Evolutionary conservation across 2,329 filamentous ascomycete species (phyloP).

Genomic region (Ophiostoma tasmaniense): DNA sequence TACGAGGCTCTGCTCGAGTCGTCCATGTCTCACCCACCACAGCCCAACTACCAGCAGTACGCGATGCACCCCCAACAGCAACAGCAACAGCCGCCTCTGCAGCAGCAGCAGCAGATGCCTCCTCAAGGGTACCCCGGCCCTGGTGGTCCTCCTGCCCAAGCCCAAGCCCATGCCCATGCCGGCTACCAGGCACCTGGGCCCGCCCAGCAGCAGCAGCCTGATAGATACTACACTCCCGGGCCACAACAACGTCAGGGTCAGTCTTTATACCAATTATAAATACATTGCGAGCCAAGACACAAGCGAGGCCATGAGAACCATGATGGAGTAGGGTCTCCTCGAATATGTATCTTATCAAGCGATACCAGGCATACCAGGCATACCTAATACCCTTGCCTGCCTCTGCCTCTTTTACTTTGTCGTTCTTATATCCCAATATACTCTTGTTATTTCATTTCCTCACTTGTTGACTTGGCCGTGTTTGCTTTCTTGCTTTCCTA

Average conservation of each 20-base stretch:
- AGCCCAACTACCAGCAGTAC: constrained; percentile 64
- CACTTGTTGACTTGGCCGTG: neutral
- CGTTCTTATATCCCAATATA: neutral
- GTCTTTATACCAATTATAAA: constrained; percentile 15
- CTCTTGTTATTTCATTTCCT: neutral
- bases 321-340: constrained; percentile 3
- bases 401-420: constrained; percentile 1
- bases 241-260: constrained; percentile 31
- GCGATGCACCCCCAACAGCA: constrained; percentile 38
- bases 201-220: constrained; percentile 36
- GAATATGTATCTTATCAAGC: neutral
- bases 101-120: constrained; percentile 35
- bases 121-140: constrained; percentile 40
- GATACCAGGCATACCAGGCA: neutral
- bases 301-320: neutral
- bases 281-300: neutral
- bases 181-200: constrained; percentile 35
- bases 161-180: constrained; percentile 17
- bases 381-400: neutral
- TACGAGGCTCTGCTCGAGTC: constrained; percentile 94
- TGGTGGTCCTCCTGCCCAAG: constrained; percentile 22
- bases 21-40: constrained; percentile 90
- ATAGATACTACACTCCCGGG: constrained; percentile 59
- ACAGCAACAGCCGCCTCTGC: neutral
- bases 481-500: neutral